Evolutionary conservation across 2,329 filamentous ascomycete genomes (phyloP).

Genomic region (Cordyceps javanica): DNA sequence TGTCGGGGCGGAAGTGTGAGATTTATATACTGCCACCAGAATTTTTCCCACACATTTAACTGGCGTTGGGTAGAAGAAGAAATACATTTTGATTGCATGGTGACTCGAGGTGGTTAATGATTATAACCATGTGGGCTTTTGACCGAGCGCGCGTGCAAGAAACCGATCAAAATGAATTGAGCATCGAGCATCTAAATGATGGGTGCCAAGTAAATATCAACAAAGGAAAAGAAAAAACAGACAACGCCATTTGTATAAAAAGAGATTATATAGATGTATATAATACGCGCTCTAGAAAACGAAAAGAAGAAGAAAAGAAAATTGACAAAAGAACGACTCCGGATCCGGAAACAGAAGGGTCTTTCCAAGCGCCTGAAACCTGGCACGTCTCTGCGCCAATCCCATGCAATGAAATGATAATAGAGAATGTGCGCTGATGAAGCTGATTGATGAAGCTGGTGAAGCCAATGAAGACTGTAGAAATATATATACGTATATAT

Average conservation of each 20-base stretch:
- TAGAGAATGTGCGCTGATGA: background rate
- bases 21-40: background rate
- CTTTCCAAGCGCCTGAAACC: background rate
- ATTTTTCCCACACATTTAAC: slow-evolving; percentile 4
- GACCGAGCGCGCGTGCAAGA: too few species aligned
- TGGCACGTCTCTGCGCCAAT: background rate
- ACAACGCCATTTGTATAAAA: too few species aligned
- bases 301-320: background rate
- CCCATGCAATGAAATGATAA: background rate
- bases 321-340: background rate
- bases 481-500: background rate
- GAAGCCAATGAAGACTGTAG: background rate
- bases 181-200: too few species aligned
- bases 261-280: background rate
- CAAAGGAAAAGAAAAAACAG: too few species aligned
- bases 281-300: background rate
- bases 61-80: slow-evolving; percentile 10
- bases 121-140: too few species aligned
- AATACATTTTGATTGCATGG: background rate
- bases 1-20: slow-evolving; percentile 1
- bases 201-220: too few species aligned
- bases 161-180: too few species aligned
- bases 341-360: background rate
- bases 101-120: too few species aligned
- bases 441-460: background rate